Conservation (phyloP, 352 stramenopile genomes). For the Thalassiosira oceanica region DNA sequence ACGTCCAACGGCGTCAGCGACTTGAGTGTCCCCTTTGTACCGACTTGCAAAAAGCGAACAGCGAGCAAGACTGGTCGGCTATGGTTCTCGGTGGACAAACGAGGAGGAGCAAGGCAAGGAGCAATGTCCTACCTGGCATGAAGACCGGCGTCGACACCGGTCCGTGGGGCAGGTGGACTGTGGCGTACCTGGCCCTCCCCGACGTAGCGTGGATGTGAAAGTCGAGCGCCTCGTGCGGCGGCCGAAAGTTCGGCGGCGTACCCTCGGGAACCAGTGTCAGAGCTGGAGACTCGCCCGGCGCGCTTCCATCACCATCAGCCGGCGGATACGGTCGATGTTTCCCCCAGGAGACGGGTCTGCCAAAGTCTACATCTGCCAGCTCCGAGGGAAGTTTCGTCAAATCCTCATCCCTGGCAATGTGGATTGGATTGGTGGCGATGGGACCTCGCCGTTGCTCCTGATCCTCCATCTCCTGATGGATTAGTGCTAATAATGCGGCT, state of each 20-base stretch:
- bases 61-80: too few relatives aligned
- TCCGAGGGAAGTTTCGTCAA: constrained; percentile 72
- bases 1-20: constrained; percentile 83
- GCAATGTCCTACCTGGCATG: too few relatives aligned
- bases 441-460: too few relatives aligned
- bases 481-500: too few relatives aligned
- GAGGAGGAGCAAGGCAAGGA: constrained; percentile 76
- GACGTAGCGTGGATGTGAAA: constrained; percentile 65
- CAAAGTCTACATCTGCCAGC: constrained; percentile 63
- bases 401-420: constrained; percentile 33
- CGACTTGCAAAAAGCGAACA: too few relatives aligned
- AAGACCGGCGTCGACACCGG: constrained; percentile 90
- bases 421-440: constrained; percentile 16
- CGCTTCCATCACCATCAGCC: neutral
- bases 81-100: neutral
- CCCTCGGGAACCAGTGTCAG: constrained; percentile 47
- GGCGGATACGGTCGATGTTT: constrained; percentile 64
- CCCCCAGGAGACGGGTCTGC: constrained; percentile 56
- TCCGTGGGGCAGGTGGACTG: constrained; percentile 57
- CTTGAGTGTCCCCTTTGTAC: constrained; percentile 96
- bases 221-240: constrained; percentile 46
- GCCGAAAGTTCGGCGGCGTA: constrained; percentile 44
- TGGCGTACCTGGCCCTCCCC: constrained; percentile 60
- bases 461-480: too few relatives aligned
- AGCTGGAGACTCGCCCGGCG: constrained; percentile 2